Percentiles rank a stretch among this genome's conserved stretches.
Evolutionary conservation across 2,329 filamentous ascomycete genomes (phyloP).

Genomic region (Trichoderma simmonsii): DNA sequence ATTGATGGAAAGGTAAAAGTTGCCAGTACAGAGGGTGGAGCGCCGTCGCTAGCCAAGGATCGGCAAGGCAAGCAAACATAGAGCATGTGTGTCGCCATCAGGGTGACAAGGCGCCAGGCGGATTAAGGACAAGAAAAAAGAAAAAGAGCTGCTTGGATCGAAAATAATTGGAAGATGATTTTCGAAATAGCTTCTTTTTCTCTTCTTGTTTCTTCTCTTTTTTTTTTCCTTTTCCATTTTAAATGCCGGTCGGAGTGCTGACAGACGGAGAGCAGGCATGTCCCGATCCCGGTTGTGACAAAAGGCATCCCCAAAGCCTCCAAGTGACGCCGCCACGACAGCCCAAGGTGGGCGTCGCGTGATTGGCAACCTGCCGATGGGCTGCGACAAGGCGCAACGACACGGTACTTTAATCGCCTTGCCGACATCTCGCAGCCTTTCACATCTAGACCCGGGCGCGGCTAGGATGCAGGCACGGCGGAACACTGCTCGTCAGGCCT

Average conservation of each 20-base stretch:
- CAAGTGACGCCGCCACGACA: slow-evolving; percentile 6
- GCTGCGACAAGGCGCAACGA: slow-evolving; percentile 12
- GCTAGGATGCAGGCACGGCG: slow-evolving; percentile 16
- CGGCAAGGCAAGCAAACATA: slow-evolving; percentile 15
- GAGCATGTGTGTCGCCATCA: slow-evolving; percentile 12
- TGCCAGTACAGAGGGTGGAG: slow-evolving; percentile 12
- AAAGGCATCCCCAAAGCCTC: background rate
- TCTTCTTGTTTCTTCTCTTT: background rate
- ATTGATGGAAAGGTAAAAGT: background rate
- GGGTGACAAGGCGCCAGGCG: background rate
- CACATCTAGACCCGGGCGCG: slow-evolving; percentile 14
- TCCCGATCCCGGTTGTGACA: background rate
- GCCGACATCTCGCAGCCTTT: slow-evolving; percentile 10
- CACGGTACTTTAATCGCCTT: slow-evolving; percentile 18
- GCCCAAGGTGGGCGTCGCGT: slow-evolving; percentile 9
- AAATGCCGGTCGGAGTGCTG: background rate
- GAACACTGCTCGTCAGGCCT: background rate
- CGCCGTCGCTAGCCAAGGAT: slow-evolving; percentile 10
- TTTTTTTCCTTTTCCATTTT: background rate
- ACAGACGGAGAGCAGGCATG: background rate
- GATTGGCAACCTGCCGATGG: slow-evolving; percentile 9
- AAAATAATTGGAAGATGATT: background rate
- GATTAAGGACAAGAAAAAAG: background rate
- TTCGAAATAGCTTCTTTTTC: background rate
- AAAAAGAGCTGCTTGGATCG: background rate